Base-by-base conservation (phyloP, 768 basidiomycete species). In the Suillus variegatus region DNA sequence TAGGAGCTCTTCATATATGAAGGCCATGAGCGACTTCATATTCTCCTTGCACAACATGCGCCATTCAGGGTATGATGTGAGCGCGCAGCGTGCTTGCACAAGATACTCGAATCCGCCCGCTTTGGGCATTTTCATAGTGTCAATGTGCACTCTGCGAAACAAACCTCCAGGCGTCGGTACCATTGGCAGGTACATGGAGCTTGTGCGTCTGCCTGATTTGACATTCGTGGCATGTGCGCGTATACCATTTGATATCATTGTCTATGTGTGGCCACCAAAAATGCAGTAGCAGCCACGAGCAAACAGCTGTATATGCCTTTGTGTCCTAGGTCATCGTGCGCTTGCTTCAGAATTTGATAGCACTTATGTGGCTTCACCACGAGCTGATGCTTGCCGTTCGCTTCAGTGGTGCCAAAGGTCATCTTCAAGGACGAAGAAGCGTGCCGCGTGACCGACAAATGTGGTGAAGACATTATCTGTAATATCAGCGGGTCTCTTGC, bases 71-170 rank as follows among this genome's bases (percentile, higher is more conserved):
- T 65, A 66, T 0, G 60, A 44, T 0, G 61, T 55, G 0, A 70
- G 40, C 1, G 46, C 10, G 7, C 65, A 68, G 1, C 8, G 14
- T 0, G 38, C 67, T 3, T 68, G 28, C 68, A 67, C 68, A 9
- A 80, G 71, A 14, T 68, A 76, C 0, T 22, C 4, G n/a, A 61
- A 68, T 0, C 68, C 36, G 1, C 41, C 13, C 0, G 57, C 46
- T 12, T 41, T 54, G 13, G 57, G 61, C 68, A 69, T 69, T 0
- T 63, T 12, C 57, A 69, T 67, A 0, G 46, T 67, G 7, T 52
- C 14, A 1, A 52, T 16, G 5, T 52, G 51, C 0, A 14, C 51
- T 28, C 28, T 52, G 3, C 28, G 1, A 4, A 32, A 52, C 14
- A 52, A 7, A 3, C 51, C 16, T 1, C 28, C 51, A 3, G 62